Evolutionary conservation across 306 rosid species (phyloP).

Genomic region (Quercus robur): DNA sequence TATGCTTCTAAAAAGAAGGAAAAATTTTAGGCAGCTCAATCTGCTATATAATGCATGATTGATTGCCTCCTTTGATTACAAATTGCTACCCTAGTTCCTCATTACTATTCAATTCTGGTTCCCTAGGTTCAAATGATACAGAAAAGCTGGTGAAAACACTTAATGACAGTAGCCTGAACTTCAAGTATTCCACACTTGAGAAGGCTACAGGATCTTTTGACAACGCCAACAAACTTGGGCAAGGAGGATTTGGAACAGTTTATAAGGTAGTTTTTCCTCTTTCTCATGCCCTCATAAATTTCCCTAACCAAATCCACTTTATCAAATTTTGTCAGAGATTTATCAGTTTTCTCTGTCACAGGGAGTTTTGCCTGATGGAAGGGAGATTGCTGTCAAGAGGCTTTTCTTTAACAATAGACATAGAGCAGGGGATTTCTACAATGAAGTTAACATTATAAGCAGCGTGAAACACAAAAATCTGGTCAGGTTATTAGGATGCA

Average conservation of each 20-base stretch:
- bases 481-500: slow-evolving; percentile 82
- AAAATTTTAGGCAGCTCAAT: too few species aligned
- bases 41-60: too few species aligned
- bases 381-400: slow-evolving; percentile 93
- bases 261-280: slow-evolving; percentile 55
- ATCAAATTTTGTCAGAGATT: background rate
- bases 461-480: slow-evolving; percentile 82
- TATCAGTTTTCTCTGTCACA: slow-evolving; percentile 1
- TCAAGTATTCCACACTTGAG: slow-evolving; percentile 85
- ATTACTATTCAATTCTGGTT: background rate
- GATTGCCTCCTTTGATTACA: too few species aligned
- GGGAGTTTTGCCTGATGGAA: slow-evolving; percentile 83
- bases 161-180: slow-evolving; percentile 67
- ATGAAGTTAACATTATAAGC: slow-evolving; percentile 84
- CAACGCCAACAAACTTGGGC: slow-evolving; percentile 74
- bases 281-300: slow-evolving; percentile 12
- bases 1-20: too few species aligned
- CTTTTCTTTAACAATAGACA: slow-evolving; percentile 80
- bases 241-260: slow-evolving; percentile 95
- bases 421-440: slow-evolving; percentile 81
- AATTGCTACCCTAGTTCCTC: too few species aligned
- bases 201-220: slow-evolving; percentile 75
- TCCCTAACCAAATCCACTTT: slow-evolving; percentile 2
- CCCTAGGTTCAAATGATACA: slow-evolving; percentile 66
- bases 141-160: slow-evolving; percentile 62